phyloP scores from a whole-genome alignment of 2,329 filamentous ascomycete species.

The Apiospora rasikravindrae region DNA sequence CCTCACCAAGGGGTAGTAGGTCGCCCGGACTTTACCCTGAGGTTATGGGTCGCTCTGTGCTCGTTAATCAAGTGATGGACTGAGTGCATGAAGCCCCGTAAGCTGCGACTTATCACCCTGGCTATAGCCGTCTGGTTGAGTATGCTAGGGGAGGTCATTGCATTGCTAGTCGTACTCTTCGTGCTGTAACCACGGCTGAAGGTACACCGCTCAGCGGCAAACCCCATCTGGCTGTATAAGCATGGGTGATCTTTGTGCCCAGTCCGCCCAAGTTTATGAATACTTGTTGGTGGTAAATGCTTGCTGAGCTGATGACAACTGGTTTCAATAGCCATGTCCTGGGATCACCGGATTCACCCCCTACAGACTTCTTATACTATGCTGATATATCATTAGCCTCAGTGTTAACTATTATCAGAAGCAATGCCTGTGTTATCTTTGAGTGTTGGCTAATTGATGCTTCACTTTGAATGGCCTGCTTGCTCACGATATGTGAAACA shows the following conservation, averaged over 20 bases:
- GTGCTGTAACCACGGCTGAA: not conserved
- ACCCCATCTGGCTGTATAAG: not conserved
- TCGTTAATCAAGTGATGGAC: not conserved
- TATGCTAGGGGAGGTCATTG: not conserved
- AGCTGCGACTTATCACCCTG: not conserved
- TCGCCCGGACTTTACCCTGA: not conserved
- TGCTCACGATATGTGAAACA: not conserved
- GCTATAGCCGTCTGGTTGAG: not conserved
- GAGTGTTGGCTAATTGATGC: not conserved
- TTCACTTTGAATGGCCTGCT: not conserved
- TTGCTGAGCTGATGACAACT: not conserved
- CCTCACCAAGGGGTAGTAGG: not conserved
- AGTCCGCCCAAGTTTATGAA: not conserved
- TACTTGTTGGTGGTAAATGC: not conserved
- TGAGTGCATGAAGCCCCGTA: not conserved
- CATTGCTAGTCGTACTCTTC: not conserved
- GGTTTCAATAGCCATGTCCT: not conserved
- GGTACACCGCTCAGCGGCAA: not conserved
- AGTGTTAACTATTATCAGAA: no score
- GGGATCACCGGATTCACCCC: no score
- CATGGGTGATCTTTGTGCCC: not conserved
- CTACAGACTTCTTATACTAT: not conserved
- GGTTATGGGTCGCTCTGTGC: not conserved
- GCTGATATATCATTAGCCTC: not conserved
- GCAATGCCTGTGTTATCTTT: not conserved